phyloP scores from a whole-genome alignment of 2,329 filamentous ascomycete species.

The Penicillium frequentans region DNA sequence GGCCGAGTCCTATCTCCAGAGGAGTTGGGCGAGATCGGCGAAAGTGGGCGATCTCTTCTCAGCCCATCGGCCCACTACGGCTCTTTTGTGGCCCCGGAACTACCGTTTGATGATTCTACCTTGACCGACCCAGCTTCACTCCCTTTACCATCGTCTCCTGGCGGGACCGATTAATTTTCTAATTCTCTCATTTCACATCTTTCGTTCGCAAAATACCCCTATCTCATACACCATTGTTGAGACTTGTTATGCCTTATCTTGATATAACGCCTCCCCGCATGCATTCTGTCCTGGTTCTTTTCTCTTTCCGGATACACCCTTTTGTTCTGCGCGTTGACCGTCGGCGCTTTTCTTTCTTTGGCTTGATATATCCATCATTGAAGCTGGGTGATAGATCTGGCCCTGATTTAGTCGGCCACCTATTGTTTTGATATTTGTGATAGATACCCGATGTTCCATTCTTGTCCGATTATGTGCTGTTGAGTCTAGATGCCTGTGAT shows the following conservation, averaged over 20 bases:
- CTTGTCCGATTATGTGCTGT: slow-evolving; percentile 9
- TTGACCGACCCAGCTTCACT: slow-evolving; percentile 11
- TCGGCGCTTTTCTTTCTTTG: slow-evolving; percentile 1
- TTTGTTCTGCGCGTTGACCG: background rate
- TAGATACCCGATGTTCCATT: slow-evolving; percentile 31
- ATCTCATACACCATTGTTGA: slow-evolving; percentile 12
- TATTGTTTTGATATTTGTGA: slow-evolving; percentile 11
- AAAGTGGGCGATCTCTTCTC: slow-evolving; percentile 33
- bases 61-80: slow-evolving; percentile 27
- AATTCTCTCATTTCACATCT: slow-evolving; percentile 6
- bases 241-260: slow-evolving; percentile 3
- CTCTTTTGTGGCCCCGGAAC: background rate
- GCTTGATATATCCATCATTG: background rate
- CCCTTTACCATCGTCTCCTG: slow-evolving; percentile 23
- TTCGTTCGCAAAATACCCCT: slow-evolving; percentile 19
- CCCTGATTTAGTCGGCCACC: slow-evolving; percentile 2
- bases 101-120: slow-evolving; percentile 7
- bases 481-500: background rate
- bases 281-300: background rate
- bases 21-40: slow-evolving; percentile 50
- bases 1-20: slow-evolving; percentile 74
- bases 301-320: slow-evolving; percentile 1
- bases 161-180: slow-evolving; percentile 18
- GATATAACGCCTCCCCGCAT: slow-evolving; percentile 3
- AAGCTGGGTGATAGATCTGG: slow-evolving; percentile 8